Evolutionary conservation across 2,329 filamentous ascomycete genomes (phyloP), one percentile per base, ranked within the genome.

Genomic region (Neonectria magnoliae): DNA sequence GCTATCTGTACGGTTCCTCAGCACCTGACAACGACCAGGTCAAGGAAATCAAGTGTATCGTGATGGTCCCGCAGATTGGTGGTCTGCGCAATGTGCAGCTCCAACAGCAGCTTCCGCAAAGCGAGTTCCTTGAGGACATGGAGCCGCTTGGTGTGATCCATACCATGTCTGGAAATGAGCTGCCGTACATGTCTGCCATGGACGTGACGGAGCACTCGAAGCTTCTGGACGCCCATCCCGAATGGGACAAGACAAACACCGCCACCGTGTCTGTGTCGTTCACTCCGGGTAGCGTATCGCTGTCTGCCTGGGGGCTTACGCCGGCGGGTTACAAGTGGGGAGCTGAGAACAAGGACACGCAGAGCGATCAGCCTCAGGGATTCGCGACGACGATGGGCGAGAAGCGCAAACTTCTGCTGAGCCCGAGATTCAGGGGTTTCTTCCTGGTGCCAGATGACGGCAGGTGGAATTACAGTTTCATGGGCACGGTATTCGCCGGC

Each of bases 401-500:
- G 80, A 98, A 98, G 83, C 94, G 93, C 72, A 97, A 99, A 82
- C 84, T 99, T 60, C 83, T 99, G 29, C 87, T 99, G 57, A 97
- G 93, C 69, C 95, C 98, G 73, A 93, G 94, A 79, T 97, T 98
- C 78, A 89, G 92, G 72, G 97, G 96, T 29, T 98, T 94, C 84
- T 99, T 99, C 88, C 83, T 99, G 60, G 94, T 98, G 22, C 96
- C 96, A 0, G 94, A 98, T 76, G 91, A 91, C 59, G 90, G 90
- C 67, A 86, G 91, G 66, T 99, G 96, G 96, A 99, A 99, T 81
- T 99, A 98, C 83, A 96, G 92, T 79, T 99, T 99, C 85, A 93
- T 98, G 90, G 96, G 96, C 60, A 93, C 90, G 70, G 90, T 90
- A 1, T 99, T 98, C 77, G 90, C 91, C 14, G 90, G 90, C 44